Evolutionary conservation across 73 alveolate species (phyloP).

Genomic region (Symbiodinium pilosum): DNA sequence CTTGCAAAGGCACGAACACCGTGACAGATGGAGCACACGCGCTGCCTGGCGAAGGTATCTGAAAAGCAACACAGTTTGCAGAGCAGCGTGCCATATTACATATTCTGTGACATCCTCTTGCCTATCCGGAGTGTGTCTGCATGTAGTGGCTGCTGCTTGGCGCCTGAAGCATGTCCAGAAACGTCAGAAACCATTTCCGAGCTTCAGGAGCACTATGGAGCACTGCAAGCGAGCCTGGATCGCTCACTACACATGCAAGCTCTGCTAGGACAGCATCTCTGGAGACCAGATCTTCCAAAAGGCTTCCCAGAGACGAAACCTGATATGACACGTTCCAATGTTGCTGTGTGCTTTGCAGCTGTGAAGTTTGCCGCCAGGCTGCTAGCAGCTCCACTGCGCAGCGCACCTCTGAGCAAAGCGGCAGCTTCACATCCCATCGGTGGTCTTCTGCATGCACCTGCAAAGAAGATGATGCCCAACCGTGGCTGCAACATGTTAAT

Average conservation of each 20-base stretch:
- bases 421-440: constrained; percentile 81
- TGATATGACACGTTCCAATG: background rate
- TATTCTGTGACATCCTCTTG: background rate
- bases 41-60: constrained; percentile 31
- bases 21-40: constrained; percentile 88
- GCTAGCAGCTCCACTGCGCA: constrained; percentile 42
- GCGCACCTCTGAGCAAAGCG: constrained; percentile 35
- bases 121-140: constrained; percentile 90
- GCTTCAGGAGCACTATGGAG: no score
- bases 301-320: constrained; percentile 67
- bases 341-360: background rate
- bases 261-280: constrained; percentile 78
- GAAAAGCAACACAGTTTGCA: no score
- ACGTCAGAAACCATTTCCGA: no score
- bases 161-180: constrained; percentile 29
- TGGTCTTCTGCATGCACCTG: constrained; percentile 74
- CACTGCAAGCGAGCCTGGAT: constrained; percentile 94
- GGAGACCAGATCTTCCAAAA: constrained; percentile 80
- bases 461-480: background rate
- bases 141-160: constrained; percentile 88
- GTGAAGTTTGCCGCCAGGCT: background rate
- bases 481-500: no score
- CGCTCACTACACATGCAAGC: constrained; percentile 87
- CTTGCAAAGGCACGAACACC: constrained; percentile 83
- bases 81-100: no score